A percentile compares a stretch with the other conserved stretches of the same genome.
These are phyloP conservation scores for Leishmania mexicana DNA, from an alignment of 208 protist genomes.

Conservation along the genomic window DNA sequence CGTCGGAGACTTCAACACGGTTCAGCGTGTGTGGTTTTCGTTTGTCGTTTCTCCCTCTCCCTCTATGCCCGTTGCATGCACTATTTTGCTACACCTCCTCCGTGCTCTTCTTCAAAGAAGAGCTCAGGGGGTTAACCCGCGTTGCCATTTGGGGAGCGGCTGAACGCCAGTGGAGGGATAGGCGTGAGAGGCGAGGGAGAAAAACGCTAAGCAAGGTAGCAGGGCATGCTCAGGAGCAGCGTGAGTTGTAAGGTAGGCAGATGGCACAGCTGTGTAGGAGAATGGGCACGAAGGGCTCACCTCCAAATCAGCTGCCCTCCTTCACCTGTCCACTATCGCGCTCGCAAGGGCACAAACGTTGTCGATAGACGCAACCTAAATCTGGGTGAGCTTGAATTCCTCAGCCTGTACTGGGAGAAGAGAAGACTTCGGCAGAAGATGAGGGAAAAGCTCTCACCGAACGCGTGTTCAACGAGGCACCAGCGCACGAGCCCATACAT, in stretches of 20 bases:
- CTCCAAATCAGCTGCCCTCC: not conserved
- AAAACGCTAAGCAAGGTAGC: not conserved
- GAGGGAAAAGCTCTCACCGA: constrained; percentile 30
- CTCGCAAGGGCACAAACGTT: not conserved
- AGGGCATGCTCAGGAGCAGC: not conserved
- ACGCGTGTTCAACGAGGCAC: not conserved
- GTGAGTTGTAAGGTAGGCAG: not conserved
- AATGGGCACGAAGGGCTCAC: too few relatives aligned
- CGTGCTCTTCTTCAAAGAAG: not conserved
- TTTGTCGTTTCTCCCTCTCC: too few relatives aligned
- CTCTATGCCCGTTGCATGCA: too few relatives aligned
- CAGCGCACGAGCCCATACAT: not conserved
- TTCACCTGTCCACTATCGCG: not conserved
- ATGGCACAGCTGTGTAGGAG: not conserved
- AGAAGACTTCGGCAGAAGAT: constrained; percentile 14
- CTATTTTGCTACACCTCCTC: not conserved
- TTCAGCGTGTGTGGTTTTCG: not conserved
- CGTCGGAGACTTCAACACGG: too few relatives aligned
- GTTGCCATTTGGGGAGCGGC: not conserved
- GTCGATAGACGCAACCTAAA: not conserved
- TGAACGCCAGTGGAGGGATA: not conserved
- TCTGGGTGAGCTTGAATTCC: constrained; percentile 34
- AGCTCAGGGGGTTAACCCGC: not conserved
- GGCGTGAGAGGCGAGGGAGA: not conserved
- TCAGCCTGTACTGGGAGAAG: constrained; percentile 15